Evolutionary conservation across 345 rosid genomes (phyloP).

Genomic region (Aquilaria malaccensis): DNA sequence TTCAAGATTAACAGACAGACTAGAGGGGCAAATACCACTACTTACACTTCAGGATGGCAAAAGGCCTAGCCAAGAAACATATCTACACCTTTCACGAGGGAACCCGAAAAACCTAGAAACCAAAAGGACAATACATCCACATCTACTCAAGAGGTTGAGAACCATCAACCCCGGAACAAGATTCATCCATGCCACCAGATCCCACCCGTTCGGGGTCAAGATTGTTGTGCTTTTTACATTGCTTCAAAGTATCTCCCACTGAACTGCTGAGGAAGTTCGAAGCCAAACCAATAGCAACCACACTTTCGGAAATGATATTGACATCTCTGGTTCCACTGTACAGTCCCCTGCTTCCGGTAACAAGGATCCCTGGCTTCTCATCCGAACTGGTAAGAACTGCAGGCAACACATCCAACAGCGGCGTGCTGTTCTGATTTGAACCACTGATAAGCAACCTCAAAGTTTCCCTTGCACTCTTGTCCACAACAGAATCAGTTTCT

Average conservation of each 20-base stretch:
- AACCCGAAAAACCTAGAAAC: conserved; percentile 11
- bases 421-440: conserved; percentile 44
- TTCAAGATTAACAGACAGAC: conserved; percentile 1
- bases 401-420: conserved; percentile 42
- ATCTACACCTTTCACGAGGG: conserved; percentile 16
- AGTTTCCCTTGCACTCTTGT: conserved; percentile 93
- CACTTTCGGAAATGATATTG: conserved; percentile 26
- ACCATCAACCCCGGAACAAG: conserved; percentile 15
- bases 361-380: conserved; percentile 32
- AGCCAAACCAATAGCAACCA: conserved; percentile 37
- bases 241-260: conserved; percentile 4
- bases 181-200: conserved; percentile 15
- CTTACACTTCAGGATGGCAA: conserved; percentile 30
- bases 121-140: conserved; percentile 5
- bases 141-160: conserved; percentile 5
- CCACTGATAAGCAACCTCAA: conserved; percentile 59
- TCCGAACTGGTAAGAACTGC: conserved; percentile 26
- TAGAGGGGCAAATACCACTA: conserved; percentile 10
- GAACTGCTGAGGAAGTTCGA: conserved; percentile 28
- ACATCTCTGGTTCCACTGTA: conserved; percentile 49
- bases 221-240: conserved; percentile 5
- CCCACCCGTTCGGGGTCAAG: conserved; percentile 9
- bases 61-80: conserved; percentile 13
- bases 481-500: conserved; percentile 53
- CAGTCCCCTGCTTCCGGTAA: conserved; percentile 57